Conservation (phyloP, 2,329 filamentous ascomycete species). For the Cordyceps javanica region DNA sequence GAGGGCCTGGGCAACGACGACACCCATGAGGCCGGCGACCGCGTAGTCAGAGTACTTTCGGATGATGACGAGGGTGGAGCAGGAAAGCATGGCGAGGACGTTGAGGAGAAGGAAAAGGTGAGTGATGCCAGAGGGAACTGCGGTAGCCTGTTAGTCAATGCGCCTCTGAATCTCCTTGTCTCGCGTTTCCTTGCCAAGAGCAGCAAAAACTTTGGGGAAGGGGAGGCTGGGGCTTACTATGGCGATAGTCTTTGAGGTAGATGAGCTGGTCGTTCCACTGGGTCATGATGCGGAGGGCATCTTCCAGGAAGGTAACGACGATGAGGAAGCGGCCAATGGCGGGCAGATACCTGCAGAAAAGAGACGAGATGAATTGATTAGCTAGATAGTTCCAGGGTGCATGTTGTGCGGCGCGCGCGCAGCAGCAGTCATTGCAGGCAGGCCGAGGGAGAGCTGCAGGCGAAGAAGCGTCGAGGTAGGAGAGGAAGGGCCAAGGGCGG, state of each 20-base stretch:
- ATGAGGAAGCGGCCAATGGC: conserved; percentile 96
- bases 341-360: conserved; percentile 67
- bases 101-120: conserved; percentile 91
- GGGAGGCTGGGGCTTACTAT: conserved; percentile 58
- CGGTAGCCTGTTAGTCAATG: conserved; percentile 17
- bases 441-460: background rate
- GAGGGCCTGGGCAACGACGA: conserved; percentile 88
- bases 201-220: background rate
- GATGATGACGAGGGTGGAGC: conserved; percentile 80
- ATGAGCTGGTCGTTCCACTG: conserved; percentile 95
- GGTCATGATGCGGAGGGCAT: conserved; percentile 90
- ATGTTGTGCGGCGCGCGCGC: background rate
- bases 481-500: background rate
- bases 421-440: too few species aligned
- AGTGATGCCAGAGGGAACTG: conserved; percentile 82
- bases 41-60: conserved; percentile 92
- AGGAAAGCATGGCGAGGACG: conserved; percentile 77
- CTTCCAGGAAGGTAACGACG: conserved; percentile 96
- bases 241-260: conserved; percentile 86
- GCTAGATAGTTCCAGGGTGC: background rate
- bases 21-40: conserved; percentile 80
- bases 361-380: conserved; percentile 13
- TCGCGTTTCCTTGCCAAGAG: too few species aligned
- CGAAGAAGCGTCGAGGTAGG: background rate
- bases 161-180: background rate